These are phyloP conservation scores for Fraxinus pennsylvanica DNA, from an alignment of 257 asterid species.

Conservation along the genomic window DNA sequence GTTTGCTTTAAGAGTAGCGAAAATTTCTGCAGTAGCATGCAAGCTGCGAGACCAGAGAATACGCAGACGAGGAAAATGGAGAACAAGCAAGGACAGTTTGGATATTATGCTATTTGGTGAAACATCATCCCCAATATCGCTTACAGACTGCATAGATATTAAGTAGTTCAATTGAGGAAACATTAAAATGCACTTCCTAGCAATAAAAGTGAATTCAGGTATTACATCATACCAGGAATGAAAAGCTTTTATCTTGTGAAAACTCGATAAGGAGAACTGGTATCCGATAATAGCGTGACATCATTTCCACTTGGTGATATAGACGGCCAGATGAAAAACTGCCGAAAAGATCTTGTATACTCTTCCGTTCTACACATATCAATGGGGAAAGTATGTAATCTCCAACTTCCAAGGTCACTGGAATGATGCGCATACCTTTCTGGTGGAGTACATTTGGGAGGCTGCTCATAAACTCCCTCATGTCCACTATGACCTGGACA, in stretches of 20 bases:
- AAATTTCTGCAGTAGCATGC: conserved; percentile 94
- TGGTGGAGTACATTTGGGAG: conserved; percentile 96
- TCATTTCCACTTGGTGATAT: conserved; percentile 94
- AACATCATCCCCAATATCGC: conserved; percentile 90
- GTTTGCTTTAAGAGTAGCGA: conserved; percentile 76
- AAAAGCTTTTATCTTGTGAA: conserved; percentile 97
- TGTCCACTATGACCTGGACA: conserved; percentile 88
- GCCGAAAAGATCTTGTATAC: conserved; percentile 89
- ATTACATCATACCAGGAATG: conserved; percentile 67
- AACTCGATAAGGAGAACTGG: conserved; percentile 97
- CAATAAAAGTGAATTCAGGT: conserved; percentile 14
- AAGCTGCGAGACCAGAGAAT: conserved; percentile 95
- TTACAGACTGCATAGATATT: conserved; percentile 65
- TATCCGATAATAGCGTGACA: conserved; percentile 89
- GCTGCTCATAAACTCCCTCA: conserved; percentile 99
- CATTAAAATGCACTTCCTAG: neutral
- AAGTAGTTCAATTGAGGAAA: conserved; percentile 16
- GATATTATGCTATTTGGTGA: conserved; percentile 89
- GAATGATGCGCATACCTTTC: conserved; percentile 85
- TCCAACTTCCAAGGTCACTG: conserved; percentile 96
- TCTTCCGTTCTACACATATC: conserved; percentile 93
- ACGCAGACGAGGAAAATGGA: conserved; percentile 96
- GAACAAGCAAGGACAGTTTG: conserved; percentile 83
- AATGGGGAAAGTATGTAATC: conserved; percentile 93
- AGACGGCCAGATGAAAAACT: conserved; percentile 97